Evolutionary conservation across 257 asterid species (phyloP).

Genomic region (Hygrophila difformis): DNA sequence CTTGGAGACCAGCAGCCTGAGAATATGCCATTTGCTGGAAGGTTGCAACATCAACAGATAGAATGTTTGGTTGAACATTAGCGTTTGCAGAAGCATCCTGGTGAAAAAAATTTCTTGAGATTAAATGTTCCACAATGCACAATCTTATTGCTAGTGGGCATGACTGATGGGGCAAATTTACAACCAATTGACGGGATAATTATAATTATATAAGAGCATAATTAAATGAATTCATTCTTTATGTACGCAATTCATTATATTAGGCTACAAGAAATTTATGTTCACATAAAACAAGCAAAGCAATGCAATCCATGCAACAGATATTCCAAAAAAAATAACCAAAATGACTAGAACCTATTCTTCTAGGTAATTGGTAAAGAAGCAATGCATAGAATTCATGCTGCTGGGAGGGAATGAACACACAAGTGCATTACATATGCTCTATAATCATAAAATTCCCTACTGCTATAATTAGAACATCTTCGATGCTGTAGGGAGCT

Average conservation of each 20-base stretch:
- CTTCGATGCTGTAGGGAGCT: too few relatives aligned
- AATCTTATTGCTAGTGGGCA: not conserved
- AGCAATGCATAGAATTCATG: too few relatives aligned
- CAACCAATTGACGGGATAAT: too few relatives aligned
- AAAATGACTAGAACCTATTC: too few relatives aligned
- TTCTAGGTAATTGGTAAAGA: too few relatives aligned
- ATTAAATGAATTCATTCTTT: not conserved
- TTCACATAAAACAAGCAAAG: not conserved
- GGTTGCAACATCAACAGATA: slow-evolving; percentile 27
- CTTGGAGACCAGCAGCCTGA: slow-evolving; percentile 38
- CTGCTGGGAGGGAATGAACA: too few relatives aligned
- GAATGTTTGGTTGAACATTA: slow-evolving; percentile 22
- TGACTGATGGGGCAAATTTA: too few relatives aligned
- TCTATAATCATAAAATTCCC: too few relatives aligned
- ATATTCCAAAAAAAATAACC: too few relatives aligned
- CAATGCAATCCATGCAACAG: slow-evolving; percentile 7
- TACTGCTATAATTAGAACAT: too few relatives aligned
- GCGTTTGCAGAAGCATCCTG: slow-evolving; percentile 46
- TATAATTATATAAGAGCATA: not conserved
- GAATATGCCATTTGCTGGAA: slow-evolving; percentile 34
- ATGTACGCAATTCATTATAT: too few relatives aligned
- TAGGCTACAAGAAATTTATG: not conserved
- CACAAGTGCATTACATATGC: too few relatives aligned
- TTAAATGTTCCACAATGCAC: not conserved
- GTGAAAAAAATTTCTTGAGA: slow-evolving; percentile 7